These are phyloP conservation scores for Strigomonas culicis DNA, from an alignment of 208 protist genomes.

Conservation along the genomic window DNA sequence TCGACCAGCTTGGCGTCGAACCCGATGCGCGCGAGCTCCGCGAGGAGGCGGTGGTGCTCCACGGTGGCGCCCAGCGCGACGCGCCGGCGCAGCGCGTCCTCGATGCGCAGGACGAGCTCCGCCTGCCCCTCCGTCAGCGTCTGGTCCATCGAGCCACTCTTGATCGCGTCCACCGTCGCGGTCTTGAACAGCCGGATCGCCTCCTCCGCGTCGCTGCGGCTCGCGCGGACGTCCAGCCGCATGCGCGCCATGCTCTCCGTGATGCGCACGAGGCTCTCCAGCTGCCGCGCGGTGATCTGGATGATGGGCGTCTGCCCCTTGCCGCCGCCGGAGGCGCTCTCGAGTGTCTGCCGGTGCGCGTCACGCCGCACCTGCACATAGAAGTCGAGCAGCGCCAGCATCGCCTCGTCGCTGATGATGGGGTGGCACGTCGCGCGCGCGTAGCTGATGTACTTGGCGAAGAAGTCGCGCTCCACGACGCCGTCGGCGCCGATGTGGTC, in stretches of 20 bases:
- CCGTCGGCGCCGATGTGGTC: constrained; percentile 20
- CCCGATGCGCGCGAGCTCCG: constrained; percentile 78
- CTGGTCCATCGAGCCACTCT: constrained; percentile 71
- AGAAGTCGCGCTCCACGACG: constrained; percentile 69
- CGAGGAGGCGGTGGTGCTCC: constrained; percentile 72
- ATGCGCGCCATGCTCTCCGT: constrained; percentile 97
- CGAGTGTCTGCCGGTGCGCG: constrained; percentile 69
- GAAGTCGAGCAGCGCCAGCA: constrained; percentile 92
- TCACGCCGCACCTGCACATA: constrained; percentile 94
- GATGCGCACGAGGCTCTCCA: constrained; percentile 96
- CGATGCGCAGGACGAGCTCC: constrained; percentile 77
- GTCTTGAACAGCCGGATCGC: constrained; percentile 95
- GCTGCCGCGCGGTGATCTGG: constrained; percentile 96
- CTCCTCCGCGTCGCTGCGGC: constrained; percentile 90
- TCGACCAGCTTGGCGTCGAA: constrained; percentile 86
- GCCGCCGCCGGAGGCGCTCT: constrained; percentile 26
- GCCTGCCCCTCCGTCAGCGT: constrained; percentile 81
- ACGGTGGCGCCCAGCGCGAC: constrained; percentile 84
- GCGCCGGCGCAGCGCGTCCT: constrained; percentile 78
- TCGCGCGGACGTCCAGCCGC: constrained; percentile 87
- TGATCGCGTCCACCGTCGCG: constrained; percentile 94
- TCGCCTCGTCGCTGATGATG: constrained; percentile 90
- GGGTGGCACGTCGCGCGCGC: constrained; percentile 86
- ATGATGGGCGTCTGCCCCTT: constrained; percentile 69
- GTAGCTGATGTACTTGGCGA: constrained; percentile 96